phyloP scores from a whole-genome alignment of 129 eudicot species.

The Chrysanthemum seticuspe region DNA sequence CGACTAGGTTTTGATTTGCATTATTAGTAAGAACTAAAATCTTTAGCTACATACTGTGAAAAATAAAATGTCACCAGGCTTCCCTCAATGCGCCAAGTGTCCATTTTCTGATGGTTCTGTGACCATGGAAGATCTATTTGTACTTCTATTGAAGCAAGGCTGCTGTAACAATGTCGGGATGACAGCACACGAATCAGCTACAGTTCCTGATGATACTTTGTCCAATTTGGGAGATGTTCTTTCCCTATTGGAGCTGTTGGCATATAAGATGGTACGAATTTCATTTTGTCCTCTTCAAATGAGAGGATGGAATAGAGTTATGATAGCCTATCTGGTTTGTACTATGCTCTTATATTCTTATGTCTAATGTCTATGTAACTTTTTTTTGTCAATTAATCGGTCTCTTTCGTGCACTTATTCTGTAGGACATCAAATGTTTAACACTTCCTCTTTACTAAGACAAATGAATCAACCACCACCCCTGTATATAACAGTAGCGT shows the following conservation, averaged over 20 bases:
- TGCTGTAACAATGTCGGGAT: constrained; percentile 13
- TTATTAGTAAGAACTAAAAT: constrained; percentile 31
- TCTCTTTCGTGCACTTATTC: too few species aligned
- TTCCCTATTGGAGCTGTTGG: constrained; percentile 73
- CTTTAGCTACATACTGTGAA: constrained; percentile 58
- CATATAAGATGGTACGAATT: constrained; percentile 67
- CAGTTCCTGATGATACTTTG: constrained; percentile 28
- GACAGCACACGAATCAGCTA: constrained; percentile 7
- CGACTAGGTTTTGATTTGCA: too few species aligned
- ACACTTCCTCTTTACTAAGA: too few species aligned
- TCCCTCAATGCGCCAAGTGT: constrained; percentile 54
- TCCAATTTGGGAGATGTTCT: constrained; percentile 51
- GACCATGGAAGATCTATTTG: constrained; percentile 50
- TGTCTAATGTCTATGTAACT: too few species aligned
- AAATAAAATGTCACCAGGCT: constrained; percentile 31
- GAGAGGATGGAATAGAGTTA: too few species aligned
- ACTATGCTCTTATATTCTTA: too few species aligned
- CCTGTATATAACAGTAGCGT: too few species aligned
- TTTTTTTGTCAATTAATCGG: too few species aligned
- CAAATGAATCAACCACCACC: too few species aligned
- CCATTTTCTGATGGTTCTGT: constrained; percentile 59
- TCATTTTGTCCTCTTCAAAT: neutral
- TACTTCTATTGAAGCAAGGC: constrained; percentile 44
- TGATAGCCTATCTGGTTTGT: too few species aligned
- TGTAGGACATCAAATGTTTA: too few species aligned